Conservation (phyloP, 2,329 filamentous ascomycete species). For the Sporothrix dimorphospora region DNA sequence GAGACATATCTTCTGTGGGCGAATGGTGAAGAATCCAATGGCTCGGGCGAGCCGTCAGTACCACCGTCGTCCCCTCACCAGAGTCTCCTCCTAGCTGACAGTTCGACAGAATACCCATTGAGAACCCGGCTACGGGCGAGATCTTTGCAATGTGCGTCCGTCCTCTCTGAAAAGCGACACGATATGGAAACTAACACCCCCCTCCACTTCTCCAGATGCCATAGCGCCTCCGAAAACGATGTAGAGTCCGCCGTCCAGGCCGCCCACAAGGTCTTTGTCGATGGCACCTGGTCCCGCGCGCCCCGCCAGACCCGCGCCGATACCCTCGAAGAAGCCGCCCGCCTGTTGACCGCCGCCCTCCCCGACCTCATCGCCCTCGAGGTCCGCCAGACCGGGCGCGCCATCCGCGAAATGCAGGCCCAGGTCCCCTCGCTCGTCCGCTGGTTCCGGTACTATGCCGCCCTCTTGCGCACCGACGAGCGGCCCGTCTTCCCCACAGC, state of each 20-base stretch:
- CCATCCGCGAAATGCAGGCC: constrained; percentile 69
- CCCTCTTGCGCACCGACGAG: constrained; percentile 68
- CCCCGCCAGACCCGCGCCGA: constrained; percentile 62
- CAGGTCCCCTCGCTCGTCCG: constrained; percentile 67
- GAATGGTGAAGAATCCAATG: constrained; percentile 31
- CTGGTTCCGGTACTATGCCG: constrained; percentile 74
- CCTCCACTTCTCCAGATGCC: too few relatives aligned
- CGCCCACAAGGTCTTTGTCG: constrained; percentile 52
- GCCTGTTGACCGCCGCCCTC: constrained; percentile 56
- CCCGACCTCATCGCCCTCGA: constrained; percentile 64
- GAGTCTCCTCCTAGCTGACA: not conserved
- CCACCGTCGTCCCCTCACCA: not conserved
- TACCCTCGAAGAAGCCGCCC: constrained; percentile 63
- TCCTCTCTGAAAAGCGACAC: too few relatives aligned
- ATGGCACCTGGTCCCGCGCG: constrained; percentile 59
- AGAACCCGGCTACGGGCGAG: constrained; percentile 38
- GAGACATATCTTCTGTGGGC: constrained; percentile 31
- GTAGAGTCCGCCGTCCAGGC: constrained; percentile 47
- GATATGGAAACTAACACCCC: too few relatives aligned
- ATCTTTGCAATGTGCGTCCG: constrained; percentile 35
- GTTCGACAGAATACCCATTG: constrained; percentile 35
- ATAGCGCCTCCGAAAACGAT: constrained; percentile 51
- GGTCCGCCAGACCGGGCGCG: constrained; percentile 68
- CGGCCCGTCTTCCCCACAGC: constrained; percentile 66
- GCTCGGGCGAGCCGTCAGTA: constrained; percentile 34